These are phyloP conservation scores for Albophoma yamanashiensis DNA, from an alignment of 2,329 filamentous ascomycete genomes.

Conservation along the genomic window DNA sequence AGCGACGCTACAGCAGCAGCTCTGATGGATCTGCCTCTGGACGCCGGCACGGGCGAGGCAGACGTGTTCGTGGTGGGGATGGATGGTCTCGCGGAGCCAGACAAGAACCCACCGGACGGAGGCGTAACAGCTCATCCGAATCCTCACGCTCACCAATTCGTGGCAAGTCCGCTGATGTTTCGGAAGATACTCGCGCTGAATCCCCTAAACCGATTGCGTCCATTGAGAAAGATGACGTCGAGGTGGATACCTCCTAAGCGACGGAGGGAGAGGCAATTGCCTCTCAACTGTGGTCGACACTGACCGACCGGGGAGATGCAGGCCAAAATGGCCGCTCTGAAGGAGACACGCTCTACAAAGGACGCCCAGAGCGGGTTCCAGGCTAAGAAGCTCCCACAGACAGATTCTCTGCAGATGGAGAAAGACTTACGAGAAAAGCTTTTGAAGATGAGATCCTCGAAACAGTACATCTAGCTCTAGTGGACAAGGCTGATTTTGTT, in stretches of 20 bases:
- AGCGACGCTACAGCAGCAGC: constrained; percentile 3
- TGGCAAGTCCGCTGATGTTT: constrained; percentile 48
- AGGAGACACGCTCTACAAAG: not conserved
- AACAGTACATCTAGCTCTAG: not conserved
- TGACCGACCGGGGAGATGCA: constrained; percentile 4
- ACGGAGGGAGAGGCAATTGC: not conserved
- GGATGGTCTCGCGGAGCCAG: not conserved
- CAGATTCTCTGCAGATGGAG: constrained; percentile 1
- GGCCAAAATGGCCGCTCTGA: constrained; percentile 3
- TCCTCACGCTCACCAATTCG: constrained; percentile 38
- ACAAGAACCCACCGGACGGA: constrained; percentile 18
- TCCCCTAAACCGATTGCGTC: constrained; percentile 8
- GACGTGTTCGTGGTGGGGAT: not conserved
- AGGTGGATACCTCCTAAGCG: constrained; percentile 13
- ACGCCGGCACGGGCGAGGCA: constrained; percentile 1
- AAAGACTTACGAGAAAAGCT: constrained; percentile 1
- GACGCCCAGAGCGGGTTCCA: constrained; percentile 1
- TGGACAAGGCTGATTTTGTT: constrained; percentile 8
- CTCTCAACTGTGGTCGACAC: constrained; percentile 3
- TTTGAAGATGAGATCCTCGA: constrained; percentile 19
- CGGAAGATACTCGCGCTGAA: constrained; percentile 18
- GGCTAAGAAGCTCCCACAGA: constrained; percentile 3
- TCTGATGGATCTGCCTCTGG: constrained; percentile 5
- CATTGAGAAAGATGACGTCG: constrained; percentile 6
- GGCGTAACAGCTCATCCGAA: constrained; percentile 40